Base-by-base conservation (phyloP, 768 basidiomycete genomes). In the Pulveroboletus sp. region DNA sequence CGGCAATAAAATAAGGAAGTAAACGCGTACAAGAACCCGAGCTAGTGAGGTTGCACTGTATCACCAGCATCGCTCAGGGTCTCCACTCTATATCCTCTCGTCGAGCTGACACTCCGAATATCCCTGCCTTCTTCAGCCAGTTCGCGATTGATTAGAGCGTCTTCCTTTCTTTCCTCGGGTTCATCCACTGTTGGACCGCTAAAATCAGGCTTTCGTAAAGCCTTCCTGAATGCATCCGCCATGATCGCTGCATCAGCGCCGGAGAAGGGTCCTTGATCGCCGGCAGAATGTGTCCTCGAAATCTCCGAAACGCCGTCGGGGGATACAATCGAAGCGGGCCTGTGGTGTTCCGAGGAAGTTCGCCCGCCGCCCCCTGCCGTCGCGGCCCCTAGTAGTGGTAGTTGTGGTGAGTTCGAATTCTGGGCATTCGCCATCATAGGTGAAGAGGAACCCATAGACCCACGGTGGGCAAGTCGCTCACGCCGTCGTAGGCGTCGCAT, bases 151-250 rank as follows among this genome's bases (percentile, higher is more conserved):
- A 93, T 68, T 50, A 70, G 55, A 30, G 59, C 42, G 35, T 77
- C 74, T 36, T 70, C 68, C 49, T 67, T 69, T 23, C 64, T 60
- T 24, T 80, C 84, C 32, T 68, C 66, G 24, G 55, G 60, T 63
- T 90, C 89, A 59, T 88, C 86, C 13, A 83, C 76, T 4, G 83
- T 77, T 46, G 76, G 64, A 17, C 68, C 79, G n/a, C 84, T 77
- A 67, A 93, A 94, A 63, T 91, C 90, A 10, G 93, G 92, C 65
- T 92, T 92, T 65, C 92, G 78, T 62, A 95, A 73, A 56, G 87
- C 88, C 65, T 86, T 82, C 60, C 93, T 76, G 71, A 94, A 95
- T 6, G 93, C 93, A 71, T 91, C 85, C 34, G 92, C 91, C 82
- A 94, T 89, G 64, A 93, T 88, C 32, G 89, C 89, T 45, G 93